Conservation (phyloP, 2,329 filamentous ascomycete genomes). For the Mycocentrospora acerina region DNA sequence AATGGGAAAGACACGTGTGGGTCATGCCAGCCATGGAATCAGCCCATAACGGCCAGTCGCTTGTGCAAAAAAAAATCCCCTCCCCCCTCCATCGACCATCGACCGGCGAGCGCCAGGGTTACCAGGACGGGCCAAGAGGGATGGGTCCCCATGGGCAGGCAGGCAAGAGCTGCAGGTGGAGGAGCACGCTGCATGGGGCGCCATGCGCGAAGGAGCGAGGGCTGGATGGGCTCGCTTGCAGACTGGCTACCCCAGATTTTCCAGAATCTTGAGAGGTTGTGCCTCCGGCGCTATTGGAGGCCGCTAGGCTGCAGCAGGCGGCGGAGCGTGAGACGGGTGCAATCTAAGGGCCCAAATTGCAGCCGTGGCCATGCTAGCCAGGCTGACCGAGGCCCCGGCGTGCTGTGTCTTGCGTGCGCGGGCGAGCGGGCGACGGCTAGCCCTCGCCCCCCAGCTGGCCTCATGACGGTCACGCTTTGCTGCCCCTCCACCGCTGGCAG, state of each 20-base stretch:
- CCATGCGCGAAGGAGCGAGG: conserved; percentile 8
- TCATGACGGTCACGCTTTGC: conserved; percentile 19
- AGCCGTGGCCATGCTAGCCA: too few species aligned
- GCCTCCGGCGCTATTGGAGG: conserved; percentile 22
- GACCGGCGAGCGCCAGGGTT: conserved; percentile 7
- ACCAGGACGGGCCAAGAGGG: conserved; percentile 15
- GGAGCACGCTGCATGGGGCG: conserved; percentile 8
- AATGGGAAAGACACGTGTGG: too few species aligned
- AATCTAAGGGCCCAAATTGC: conserved; percentile 28
- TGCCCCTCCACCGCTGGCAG: conserved; percentile 12
- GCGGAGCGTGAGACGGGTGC: conserved; percentile 21
- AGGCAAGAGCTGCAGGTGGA: too few species aligned
- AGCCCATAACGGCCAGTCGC: not conserved
- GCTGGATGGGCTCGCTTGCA: conserved; percentile 27
- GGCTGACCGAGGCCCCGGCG: not conserved
- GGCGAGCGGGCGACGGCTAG: conserved; percentile 9
- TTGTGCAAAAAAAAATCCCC: too few species aligned
- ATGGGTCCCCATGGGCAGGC: conserved; percentile 17
- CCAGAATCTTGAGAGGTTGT: conserved; percentile 17
- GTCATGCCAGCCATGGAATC: too few species aligned
- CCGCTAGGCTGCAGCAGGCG: conserved; percentile 12
- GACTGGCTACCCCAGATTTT: conserved; percentile 37
- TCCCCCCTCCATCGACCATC: too few species aligned
- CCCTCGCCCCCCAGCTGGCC: conserved; percentile 14
- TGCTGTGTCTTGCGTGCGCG: not conserved